Evolutionary conservation across 805 yeast genomes (phyloP), one percentile per base, ranked within the genome.

Genomic region (Saccharomycopsis javanensis): DNA sequence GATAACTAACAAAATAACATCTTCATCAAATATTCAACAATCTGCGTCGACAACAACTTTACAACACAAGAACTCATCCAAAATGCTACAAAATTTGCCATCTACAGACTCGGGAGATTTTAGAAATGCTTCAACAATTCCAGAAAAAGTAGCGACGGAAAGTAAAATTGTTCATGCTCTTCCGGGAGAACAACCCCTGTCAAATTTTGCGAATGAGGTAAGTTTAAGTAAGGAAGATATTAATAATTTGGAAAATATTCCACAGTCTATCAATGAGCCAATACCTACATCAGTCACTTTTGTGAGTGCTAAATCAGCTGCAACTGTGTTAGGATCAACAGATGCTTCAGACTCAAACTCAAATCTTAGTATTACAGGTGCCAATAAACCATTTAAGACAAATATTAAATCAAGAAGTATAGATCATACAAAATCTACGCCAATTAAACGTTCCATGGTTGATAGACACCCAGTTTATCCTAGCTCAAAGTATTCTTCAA

Each of bases 361-460:
- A 62, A 77, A 83, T 52, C 81, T 86, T 0, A 79, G 77, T 54
- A 80, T 76, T 61, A 79, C 81, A 65, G 79, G 78, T 55, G 80
- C 79, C 23, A 42, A 42, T 42, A 48, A 80, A 78, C 16, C 37
- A 4, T 25, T 37, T 76, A 13, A 77, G 75, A 42, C 48, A 7
- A 42, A 42, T 11, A 42, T 42, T 15, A 42, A 42, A n/a, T 42
- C 48, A 61, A 78, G 81, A 56, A 82, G 85, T 0, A 72, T 85
- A 13, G 90, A 86, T 67, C 92, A 85, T 51, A 75, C 77, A 1
- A 82, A 79, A 57, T 85, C 91, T 0, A 79, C 81, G 3, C 90
- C 86, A 2, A 72, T 86, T 2, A 79, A 79, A 58, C 70, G 82
- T 57, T 42, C 72, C 2, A 60, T 64, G 16, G 61, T 64, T 15